These are phyloP conservation scores for Purpureocillium lavendulum DNA, from an alignment of 2,329 filamentous ascomycete species.

Conservation along the genomic window DNA sequence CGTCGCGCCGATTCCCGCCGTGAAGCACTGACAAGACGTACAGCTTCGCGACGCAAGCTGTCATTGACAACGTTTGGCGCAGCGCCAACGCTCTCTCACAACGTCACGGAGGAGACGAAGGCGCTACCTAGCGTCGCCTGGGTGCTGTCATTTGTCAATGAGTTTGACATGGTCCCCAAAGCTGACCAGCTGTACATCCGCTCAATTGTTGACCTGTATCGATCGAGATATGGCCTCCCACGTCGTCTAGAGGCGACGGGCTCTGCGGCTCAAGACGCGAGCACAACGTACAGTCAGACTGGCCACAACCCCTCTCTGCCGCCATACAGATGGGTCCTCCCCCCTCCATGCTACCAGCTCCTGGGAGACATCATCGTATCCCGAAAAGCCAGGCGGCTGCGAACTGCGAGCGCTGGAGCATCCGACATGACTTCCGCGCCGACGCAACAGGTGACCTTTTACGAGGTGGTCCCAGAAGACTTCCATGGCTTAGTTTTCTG, in stretches of 20 bases:
- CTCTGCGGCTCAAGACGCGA: neutral
- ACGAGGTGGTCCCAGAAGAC: neutral
- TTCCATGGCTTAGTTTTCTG: conserved; percentile 12
- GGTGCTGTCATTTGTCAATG: conserved; percentile 11
- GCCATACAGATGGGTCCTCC: conserved; percentile 4
- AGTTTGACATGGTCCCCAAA: conserved; percentile 13
- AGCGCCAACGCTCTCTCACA: conserved; percentile 9
- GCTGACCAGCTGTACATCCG: conserved; percentile 11
- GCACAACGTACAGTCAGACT: too few relatives aligned
- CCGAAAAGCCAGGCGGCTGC: neutral
- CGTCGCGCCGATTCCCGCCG: too few relatives aligned
- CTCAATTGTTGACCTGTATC: conserved; percentile 12
- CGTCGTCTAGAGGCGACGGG: neutral
- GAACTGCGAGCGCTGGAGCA: neutral
- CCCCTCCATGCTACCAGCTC: neutral
- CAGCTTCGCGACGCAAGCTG: conserved; percentile 5
- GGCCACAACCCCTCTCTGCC: too few relatives aligned
- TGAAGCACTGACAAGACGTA: too few relatives aligned
- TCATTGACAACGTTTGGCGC: conserved; percentile 13
- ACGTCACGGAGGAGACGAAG: conserved; percentile 4
- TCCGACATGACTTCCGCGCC: neutral
- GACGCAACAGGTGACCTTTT: neutral
- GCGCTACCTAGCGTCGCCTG: conserved; percentile 3
- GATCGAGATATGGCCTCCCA: conserved; percentile 9
- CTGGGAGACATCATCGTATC: neutral